These are phyloP conservation scores for Mitragyna speciosa DNA, from an alignment of 257 asterid genomes.

Conservation along the genomic window DNA sequence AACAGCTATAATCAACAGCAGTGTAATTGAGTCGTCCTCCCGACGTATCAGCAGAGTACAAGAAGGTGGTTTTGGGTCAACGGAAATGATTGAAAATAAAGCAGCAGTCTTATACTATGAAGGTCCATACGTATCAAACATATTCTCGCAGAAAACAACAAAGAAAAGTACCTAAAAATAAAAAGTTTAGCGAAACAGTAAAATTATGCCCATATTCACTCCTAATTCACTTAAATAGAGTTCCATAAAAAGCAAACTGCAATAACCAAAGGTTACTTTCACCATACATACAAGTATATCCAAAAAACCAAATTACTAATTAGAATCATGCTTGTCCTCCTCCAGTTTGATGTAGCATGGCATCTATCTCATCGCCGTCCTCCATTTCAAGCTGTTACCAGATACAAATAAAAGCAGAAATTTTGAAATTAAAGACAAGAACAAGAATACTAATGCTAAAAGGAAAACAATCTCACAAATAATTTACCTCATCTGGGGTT, in stretches of 20 bases:
- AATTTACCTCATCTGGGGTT: conserved; percentile 60
- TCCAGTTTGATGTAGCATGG: conserved; percentile 42
- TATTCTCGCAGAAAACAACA: neutral
- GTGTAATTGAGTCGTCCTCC: neutral
- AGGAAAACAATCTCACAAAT: neutral
- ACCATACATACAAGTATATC: neutral
- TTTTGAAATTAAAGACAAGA: neutral
- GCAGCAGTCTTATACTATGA: neutral
- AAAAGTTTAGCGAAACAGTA: neutral
- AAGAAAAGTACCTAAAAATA: neutral
- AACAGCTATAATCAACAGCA: neutral
- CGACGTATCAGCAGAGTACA: neutral
- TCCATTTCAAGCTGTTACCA: conserved; percentile 34
- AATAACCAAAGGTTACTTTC: conserved; percentile 3
- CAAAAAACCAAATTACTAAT: neutral
- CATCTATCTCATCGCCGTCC: conserved; percentile 42
- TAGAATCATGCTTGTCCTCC: conserved; percentile 14
- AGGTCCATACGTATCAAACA: neutral
- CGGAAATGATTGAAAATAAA: neutral
- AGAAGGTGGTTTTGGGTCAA: neutral
- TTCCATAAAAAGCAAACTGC: neutral
- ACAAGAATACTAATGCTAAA: neutral
- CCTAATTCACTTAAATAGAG: neutral
- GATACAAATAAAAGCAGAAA: neutral
- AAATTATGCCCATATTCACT: neutral